Percentiles rank a stretch among this genome's conserved stretches.
These are phyloP conservation scores for Aspergillus eucalypticola DNA, from an alignment of 2,329 filamentous ascomycete species.

Conservation along the genomic window DNA sequence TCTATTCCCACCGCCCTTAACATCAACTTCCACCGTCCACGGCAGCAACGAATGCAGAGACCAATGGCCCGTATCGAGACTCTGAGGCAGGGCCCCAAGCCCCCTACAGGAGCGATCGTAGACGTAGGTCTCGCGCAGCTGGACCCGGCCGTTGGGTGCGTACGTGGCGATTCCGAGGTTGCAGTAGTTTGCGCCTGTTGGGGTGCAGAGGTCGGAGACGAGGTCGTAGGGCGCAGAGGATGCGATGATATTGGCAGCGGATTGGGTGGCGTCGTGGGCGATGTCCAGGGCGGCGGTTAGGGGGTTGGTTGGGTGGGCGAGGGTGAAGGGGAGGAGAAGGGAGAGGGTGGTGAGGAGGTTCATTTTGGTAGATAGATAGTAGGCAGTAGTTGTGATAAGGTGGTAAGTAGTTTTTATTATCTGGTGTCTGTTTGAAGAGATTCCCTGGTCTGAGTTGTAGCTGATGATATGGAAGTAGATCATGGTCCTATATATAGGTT, in stretches of 20 bases:
- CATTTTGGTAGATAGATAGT: not conserved
- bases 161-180: constrained; percentile 3
- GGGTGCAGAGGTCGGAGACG: not conserved
- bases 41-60: constrained; percentile 4
- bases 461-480: too few relatives aligned
- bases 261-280: not conserved
- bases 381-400: not conserved
- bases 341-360: not conserved
- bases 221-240: not conserved
- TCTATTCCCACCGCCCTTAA: not conserved
- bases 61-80: not conserved
- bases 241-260: not conserved
- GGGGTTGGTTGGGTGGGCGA: not conserved
- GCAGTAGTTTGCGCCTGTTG: constrained; percentile 2
- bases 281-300: not conserved
- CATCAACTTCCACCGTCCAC: constrained; percentile 1
- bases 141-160: not conserved
- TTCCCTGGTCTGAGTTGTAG: too few relatives aligned
- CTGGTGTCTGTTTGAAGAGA: too few relatives aligned
- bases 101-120: constrained; percentile 1
- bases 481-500: too few relatives aligned
- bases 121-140: not conserved
- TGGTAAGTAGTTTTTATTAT: not conserved
- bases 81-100: not conserved
- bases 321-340: not conserved